Percentiles rank a stretch among this genome's conserved stretches.
Conservation (phyloP, 2,329 filamentous ascomycete genomes). For the Didymella pinodella region DNA sequence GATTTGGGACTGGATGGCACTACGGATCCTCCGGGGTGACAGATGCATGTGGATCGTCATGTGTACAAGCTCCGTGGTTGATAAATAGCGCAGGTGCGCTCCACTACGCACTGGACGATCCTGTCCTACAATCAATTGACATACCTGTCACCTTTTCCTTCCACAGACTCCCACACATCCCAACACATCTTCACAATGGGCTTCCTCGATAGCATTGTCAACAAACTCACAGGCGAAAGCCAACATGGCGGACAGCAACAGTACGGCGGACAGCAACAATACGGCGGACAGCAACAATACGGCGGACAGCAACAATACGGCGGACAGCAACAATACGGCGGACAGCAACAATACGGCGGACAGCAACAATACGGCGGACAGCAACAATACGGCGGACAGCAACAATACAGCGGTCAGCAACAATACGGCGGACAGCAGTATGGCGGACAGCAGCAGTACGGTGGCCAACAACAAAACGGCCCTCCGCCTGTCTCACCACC, state of each 20-base stretch:
- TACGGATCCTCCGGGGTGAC: conserved; percentile 8
- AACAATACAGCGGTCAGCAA: conserved; percentile 17
- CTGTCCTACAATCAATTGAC: conserved; percentile 1
- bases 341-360: conserved; percentile 3
- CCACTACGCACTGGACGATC: background rate
- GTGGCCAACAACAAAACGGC: conserved; percentile 21
- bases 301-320: conserved; percentile 21
- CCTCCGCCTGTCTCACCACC: conserved; percentile 40
- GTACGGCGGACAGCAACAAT: conserved; percentile 11
- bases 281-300: conserved; percentile 3
- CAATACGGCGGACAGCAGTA: conserved; percentile 7
- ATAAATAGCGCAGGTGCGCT: conserved; percentile 21
- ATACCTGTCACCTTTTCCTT: conserved; percentile 5
- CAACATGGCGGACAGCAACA: conserved; percentile 10
- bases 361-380: conserved; percentile 8
- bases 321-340: conserved; percentile 4
- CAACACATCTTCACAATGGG: conserved; percentile 27
- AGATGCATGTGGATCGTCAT: conserved; percentile 16
- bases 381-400: conserved; percentile 22
- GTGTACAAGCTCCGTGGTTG: conserved; percentile 2
- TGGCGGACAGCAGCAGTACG: conserved; percentile 5
- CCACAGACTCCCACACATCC: background rate
- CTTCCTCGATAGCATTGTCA: conserved; percentile 31
- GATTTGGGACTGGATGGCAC: conserved; percentile 1
- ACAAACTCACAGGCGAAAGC: conserved; percentile 26